Conservation (phyloP, 306 rosid genomes). For the Psophocarpus tetragonolobus region DNA sequence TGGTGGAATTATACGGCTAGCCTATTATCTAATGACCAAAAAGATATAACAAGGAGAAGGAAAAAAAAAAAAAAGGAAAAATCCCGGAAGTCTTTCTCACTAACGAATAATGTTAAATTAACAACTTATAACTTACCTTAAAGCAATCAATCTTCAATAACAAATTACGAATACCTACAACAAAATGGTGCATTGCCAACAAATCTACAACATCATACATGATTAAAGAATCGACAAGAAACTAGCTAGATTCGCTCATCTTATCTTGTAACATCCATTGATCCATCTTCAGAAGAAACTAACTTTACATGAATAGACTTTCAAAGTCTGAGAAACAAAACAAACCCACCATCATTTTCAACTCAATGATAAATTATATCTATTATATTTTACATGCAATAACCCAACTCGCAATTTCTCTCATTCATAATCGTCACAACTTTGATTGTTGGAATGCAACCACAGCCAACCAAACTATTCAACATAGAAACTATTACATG, state of each 20-base stretch:
- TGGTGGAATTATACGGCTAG: too few relatives aligned
- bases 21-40: too few relatives aligned
- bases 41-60: too few relatives aligned
- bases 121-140: not conserved
- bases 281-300: not conserved
- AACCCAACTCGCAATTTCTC: not conserved
- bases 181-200: too few relatives aligned
- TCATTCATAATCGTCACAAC: not conserved
- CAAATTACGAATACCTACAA: not conserved
- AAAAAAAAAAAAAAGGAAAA: too few relatives aligned
- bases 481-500: not conserved
- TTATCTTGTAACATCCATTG: not conserved
- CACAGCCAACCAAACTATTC: not conserved
- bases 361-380: not conserved
- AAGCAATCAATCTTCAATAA: not conserved
- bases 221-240: not conserved
- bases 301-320: not conserved
- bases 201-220: not conserved
- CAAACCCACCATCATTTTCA: not conserved
- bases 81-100: too few relatives aligned
- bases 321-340: not conserved
- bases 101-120: too few relatives aligned
- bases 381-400: not conserved
- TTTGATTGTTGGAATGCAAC: not conserved
- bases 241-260: too few relatives aligned